Evolutionary conservation across 1,284 basidiomycete species (phyloP).

Genomic region (Cryptococcus deneoformans): DNA sequence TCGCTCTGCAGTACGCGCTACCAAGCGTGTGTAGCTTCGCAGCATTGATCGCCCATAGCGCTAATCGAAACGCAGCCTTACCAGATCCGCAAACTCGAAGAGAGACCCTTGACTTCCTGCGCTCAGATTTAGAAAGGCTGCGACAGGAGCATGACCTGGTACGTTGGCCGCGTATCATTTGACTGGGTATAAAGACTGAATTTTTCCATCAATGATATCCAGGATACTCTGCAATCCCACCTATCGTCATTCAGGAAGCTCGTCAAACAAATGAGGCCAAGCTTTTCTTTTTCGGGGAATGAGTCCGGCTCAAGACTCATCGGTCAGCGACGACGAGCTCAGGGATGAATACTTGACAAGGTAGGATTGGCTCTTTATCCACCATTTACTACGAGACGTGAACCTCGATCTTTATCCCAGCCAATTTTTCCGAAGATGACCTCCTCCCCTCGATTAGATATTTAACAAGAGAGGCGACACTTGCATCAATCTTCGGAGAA

Average conservation of each 20-base stretch:
- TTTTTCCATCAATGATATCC: not conserved
- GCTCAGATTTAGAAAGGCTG: conserved; percentile 42
- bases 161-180: conserved; percentile 7
- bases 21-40: conserved; percentile 36
- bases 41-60: not conserved
- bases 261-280: conserved; percentile 34
- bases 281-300: conserved; percentile 34
- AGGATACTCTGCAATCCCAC: conserved; percentile 25
- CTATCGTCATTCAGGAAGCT: conserved; percentile 34
- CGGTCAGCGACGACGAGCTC: conserved; percentile 18
- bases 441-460: no score
- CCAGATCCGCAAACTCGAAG: conserved; percentile 41
- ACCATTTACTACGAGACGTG: no score
- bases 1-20: conserved; percentile 43
- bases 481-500: no score
- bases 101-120: conserved; percentile 48
- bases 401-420: no score
- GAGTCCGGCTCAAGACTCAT: conserved; percentile 32
- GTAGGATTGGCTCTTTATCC: no score
- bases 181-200: not conserved
- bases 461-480: no score
- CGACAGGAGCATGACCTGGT: conserved; percentile 36
- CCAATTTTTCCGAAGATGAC: no score
- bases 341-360: not conserved
- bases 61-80: conserved; percentile 27